These are phyloP conservation scores for Zasmidium citrigriseum DNA, from an alignment of 2,329 filamentous ascomycete species.

Conservation along the genomic window DNA sequence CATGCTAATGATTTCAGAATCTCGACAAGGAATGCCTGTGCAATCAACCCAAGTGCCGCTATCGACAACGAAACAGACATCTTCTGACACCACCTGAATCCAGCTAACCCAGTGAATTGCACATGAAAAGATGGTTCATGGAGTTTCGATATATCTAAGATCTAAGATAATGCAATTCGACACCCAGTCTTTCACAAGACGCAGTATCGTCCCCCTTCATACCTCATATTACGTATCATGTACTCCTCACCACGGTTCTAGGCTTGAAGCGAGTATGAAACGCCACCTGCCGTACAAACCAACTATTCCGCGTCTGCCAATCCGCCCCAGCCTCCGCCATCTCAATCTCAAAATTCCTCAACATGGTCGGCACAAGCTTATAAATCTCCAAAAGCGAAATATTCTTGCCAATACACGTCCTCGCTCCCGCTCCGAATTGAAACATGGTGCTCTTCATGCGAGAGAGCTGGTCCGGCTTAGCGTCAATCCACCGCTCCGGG, in stretches of 20 bases:
- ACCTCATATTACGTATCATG: not conserved
- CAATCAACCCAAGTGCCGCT: constrained; percentile 55
- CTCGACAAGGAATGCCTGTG: constrained; percentile 58
- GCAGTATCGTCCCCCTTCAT: not conserved
- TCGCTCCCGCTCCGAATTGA: constrained; percentile 70
- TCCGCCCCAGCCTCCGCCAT: constrained; percentile 42
- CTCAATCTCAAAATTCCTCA: constrained; percentile 64
- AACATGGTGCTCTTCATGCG: constrained; percentile 71
- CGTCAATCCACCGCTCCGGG: constrained; percentile 67
- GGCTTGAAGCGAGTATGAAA: constrained; percentile 48
- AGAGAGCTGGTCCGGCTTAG: constrained; percentile 57
- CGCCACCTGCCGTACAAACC: constrained; percentile 53
- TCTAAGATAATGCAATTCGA: not conserved
- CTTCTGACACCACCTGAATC: constrained; percentile 10
- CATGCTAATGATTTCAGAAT: constrained; percentile 29
- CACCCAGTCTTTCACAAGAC: not conserved
- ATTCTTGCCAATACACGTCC: constrained; percentile 66
- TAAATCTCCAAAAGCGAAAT: constrained; percentile 52
- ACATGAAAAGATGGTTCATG: too few relatives aligned
- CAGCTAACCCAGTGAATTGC: too few relatives aligned
- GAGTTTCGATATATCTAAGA: too few relatives aligned
- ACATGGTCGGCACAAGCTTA: constrained; percentile 56
- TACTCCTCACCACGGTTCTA: constrained; percentile 15
- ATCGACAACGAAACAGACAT: constrained; percentile 27
- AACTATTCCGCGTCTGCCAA: constrained; percentile 55